phyloP scores from a whole-genome alignment of 2,329 filamentous ascomycete species.

The Pyricularia grisea region DNA sequence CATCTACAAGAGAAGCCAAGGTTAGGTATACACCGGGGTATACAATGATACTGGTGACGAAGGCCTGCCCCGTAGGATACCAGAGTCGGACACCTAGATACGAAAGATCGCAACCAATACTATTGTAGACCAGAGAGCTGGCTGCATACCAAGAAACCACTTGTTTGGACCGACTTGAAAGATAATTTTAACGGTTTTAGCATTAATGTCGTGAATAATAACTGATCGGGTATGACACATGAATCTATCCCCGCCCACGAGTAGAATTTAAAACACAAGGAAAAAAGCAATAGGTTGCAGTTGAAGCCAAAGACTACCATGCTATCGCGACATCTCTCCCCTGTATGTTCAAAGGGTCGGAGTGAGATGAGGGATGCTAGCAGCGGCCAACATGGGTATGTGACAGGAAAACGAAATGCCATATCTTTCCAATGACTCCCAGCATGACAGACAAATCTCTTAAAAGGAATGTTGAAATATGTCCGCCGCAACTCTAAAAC shows the following conservation, averaged over 20 bases:
- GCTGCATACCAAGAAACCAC: background rate
- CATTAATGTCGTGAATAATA: constrained; percentile 27
- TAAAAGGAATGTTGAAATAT: constrained; percentile 26
- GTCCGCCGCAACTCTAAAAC: constrained; percentile 20
- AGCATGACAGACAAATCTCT: constrained; percentile 8
- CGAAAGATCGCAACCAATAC: no score
- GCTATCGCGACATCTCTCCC: background rate
- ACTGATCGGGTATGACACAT: constrained; percentile 15
- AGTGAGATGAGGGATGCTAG: background rate
- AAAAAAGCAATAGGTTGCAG: constrained; percentile 13
- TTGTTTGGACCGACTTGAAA: background rate
- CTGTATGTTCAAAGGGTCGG: constrained; percentile 2
- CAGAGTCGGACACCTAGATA: no score
- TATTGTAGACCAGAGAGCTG: no score
- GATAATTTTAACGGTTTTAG: constrained; percentile 31
- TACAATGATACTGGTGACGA: background rate
- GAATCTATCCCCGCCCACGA: constrained; percentile 13
- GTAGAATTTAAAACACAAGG: constrained; percentile 23
- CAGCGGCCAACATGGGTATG: constrained; percentile 9
- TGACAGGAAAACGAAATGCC: constrained; percentile 9
- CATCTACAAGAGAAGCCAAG: no score
- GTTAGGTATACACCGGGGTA: background rate
- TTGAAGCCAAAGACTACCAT: background rate
- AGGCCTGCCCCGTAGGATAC: no score
- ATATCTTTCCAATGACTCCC: constrained; percentile 11